Conservation (phyloP, 2,329 filamentous ascomycete genomes). For the Aspergillus fischeri region DNA sequence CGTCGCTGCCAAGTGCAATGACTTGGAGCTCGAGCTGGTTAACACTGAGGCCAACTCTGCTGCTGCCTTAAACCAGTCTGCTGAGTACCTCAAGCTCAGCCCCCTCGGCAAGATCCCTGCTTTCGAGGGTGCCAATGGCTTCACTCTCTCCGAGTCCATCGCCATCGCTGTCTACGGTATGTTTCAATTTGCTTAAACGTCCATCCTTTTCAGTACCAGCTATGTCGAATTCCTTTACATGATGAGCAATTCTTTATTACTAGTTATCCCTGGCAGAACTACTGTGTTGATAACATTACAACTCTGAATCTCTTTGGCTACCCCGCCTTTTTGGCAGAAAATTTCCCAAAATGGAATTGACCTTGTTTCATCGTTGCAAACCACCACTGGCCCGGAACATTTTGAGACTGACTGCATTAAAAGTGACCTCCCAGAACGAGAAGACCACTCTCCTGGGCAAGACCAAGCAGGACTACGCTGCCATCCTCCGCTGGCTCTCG, state of each 20-base stretch:
- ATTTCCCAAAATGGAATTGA: constrained; percentile 12
- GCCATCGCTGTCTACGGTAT: constrained; percentile 97
- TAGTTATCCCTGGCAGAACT: constrained; percentile 99
- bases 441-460: constrained; percentile 99
- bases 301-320: constrained; percentile 67
- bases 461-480: constrained; percentile 99
- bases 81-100: constrained; percentile 82
- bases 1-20: constrained; percentile 96
- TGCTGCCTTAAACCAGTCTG: constrained; percentile 59
- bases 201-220: constrained; percentile 8
- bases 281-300: constrained; percentile 70
- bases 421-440: constrained; percentile 99
- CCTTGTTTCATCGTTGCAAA: constrained; percentile 9
- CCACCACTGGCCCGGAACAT: constrained; percentile 10
- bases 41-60: constrained; percentile 51
- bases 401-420: constrained; percentile 21
- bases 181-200: constrained; percentile 43
- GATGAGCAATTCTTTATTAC: constrained; percentile 72
- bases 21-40: constrained; percentile 84
- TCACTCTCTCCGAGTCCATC: constrained; percentile 80
- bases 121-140: constrained; percentile 90
- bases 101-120: constrained; percentile 86
- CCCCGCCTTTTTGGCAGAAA: constrained; percentile 24
- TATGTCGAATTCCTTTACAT: constrained; percentile 32
- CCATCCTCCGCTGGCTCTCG: constrained; percentile 97